Base-by-base conservation (phyloP, 192 early-diverging fungal species). In the Lunasporangiospora selenospora region DNA sequence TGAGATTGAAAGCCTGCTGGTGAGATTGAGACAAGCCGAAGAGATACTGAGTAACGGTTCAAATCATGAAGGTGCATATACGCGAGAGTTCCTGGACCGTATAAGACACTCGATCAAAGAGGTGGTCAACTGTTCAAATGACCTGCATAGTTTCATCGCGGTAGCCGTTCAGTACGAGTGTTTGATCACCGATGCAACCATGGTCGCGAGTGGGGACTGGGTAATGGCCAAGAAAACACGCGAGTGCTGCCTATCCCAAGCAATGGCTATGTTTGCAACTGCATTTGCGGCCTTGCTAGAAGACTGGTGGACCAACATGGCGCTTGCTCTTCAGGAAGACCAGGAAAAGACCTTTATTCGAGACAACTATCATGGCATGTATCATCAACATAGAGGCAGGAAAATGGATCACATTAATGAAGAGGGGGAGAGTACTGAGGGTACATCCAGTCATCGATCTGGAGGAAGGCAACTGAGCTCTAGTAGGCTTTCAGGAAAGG, bases 301-400 rank as follows among this genome's bases (percentile, higher is more conserved):
- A 21, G 67, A 71, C 23, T 71, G 67, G 67, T 71, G 67, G 67
- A 43, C 52, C 23, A 55, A 62, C 19, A 71, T 71, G 59, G 33
- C 67, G 6, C 32, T 21, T 30, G 67, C 52, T 15, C 15, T 71
- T 15, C 52, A 46, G 38, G n/a, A n/a, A n/a, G 30, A 49, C 8
- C 24, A 21, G 15, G 45, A 9, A 30, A 15, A 15, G 31, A n/a
- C 18, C 13, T 23, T n/a, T n/a, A n/a, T n/a, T n/a, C n/a, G n/a
- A n/a, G n/a, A n/a, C n/a, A n/a, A n/a, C n/a, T n/a, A n/a, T n/a
- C n/a, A n/a, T n/a, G n/a, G n/a, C n/a, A n/a, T n/a, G n/a, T n/a
- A n/a, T n/a, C n/a, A n/a, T n/a, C n/a, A n/a, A n/a, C n/a, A n/a
- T n/a, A n/a, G n/a, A n/a, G n/a, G n/a, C n/a, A n/a, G n/a, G n/a